These are phyloP conservation scores for Termitomyces bulborhizus DNA, from an alignment of 768 basidiomycete species.

Conservation along the genomic window DNA sequence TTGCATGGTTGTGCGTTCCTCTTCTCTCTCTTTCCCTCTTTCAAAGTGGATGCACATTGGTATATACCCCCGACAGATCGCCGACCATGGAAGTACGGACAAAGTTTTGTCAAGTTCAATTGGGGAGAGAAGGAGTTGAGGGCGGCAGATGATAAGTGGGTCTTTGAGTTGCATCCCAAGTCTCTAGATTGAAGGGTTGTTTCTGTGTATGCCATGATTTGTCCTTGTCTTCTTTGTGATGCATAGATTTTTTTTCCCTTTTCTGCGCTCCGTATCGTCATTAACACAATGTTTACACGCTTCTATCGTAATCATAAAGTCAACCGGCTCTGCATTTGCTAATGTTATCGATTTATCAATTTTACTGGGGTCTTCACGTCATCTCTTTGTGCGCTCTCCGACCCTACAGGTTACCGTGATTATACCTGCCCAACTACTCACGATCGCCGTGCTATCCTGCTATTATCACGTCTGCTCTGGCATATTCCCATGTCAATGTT, in stretches of 20 bases:
- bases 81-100: slow-evolving; percentile 25
- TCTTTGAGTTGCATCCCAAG: slow-evolving; percentile 20
- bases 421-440: too few relatives aligned
- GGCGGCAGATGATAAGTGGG: slow-evolving; percentile 27
- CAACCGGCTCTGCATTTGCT: too few relatives aligned
- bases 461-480: too few relatives aligned
- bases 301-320: too few relatives aligned
- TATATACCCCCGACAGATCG: slow-evolving; percentile 13
- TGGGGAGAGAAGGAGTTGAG: slow-evolving; percentile 22
- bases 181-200: background rate
- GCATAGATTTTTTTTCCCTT: background rate
- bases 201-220: background rate
- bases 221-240: background rate
- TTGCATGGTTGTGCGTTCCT: slow-evolving; percentile 24
- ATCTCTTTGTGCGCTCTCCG: too few relatives aligned
- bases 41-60: background rate
- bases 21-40: background rate
- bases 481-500: too few relatives aligned
- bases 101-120: slow-evolving; percentile 16
- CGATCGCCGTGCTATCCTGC: too few relatives aligned
- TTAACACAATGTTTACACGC: too few relatives aligned
- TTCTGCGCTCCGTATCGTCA: background rate
- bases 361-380: too few relatives aligned
- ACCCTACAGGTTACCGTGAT: too few relatives aligned
- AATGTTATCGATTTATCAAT: too few relatives aligned